Evolutionary conservation across 495 filamentous ascomycete species (phyloP), one percentile per base, ranked within the genome.

Genomic region (Eremomyces bilateralis): DNA sequence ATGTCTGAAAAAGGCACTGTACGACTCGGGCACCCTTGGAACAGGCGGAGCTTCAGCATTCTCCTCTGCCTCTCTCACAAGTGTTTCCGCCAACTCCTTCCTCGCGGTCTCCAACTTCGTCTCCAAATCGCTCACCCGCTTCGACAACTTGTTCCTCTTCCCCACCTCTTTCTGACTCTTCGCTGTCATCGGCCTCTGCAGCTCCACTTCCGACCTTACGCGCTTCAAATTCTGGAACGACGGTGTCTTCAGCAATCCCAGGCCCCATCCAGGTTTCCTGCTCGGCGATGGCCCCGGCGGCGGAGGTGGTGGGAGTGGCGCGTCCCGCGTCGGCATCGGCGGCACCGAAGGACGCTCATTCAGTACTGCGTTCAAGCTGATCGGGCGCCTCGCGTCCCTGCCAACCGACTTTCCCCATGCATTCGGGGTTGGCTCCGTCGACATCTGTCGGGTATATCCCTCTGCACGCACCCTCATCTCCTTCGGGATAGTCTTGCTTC

Each of bases 111-210:
- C 52, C 2, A 77, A 56, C 48, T 76, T 74, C 18, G 56, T 49
- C 42, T 79, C 72, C 1, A 77, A 58, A 44, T 76, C 63, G 46
- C 69, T 76, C 32, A 77, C 71, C 25, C 62, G 60, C 55, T 73
- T 72, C 34, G 62, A 53, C 19, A 79, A 54, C 45, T 69, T 76
- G 22, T 62, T 58, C 40, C 74, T 69, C 40, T 64, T 66, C 17
- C 61, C 56, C 4, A 76, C 48, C 35, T 79, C 71, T 47, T 65
- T 71, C 39, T 63, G 65, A 0, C 67, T 73, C 15, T 62, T 56
- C 29, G 66, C 59, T 28, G 11, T 30, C 31, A 20, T 21, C 33
- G 31, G 38, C 42, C 25, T 27, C 40, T 32, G 38, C 29, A 46
- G 29, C 40, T 43, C 44, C 50, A 16, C 46, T 49, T 46, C 37